Base-by-base conservation (phyloP, 768 basidiomycete genomes). In the Lentinula guzmanii region DNA sequence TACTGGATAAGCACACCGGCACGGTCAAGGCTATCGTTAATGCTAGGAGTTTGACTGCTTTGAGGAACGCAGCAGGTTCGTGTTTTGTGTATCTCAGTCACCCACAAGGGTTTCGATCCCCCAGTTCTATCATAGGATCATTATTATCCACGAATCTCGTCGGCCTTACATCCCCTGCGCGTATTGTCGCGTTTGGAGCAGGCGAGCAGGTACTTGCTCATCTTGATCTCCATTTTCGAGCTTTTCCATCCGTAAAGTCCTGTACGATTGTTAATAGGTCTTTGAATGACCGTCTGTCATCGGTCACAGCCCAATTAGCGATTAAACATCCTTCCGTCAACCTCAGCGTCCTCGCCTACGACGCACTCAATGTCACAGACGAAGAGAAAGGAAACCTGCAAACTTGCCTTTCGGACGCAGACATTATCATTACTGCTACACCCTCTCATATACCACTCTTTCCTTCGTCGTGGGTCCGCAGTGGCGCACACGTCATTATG, bases 11-110 rank as follows among this genome's bases (percentile, higher is more conserved):
- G 64, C 66, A 62, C 1, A 86, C 82, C 0, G 93, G 93, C 1
- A 74, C 75, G 0, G 80, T 87, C n/a, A 87, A 81, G 63, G 92
- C 89, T 0, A 74, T 95, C 37, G 73, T 96, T 18, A 95, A 95
- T 68, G 89, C 93, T 1, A 76, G 86, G 33, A 79, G 77, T 42
- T 73, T 95, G 66, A 95, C 94, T 1, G 89, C 93, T 5, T 72
- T 93, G 34, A 73, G 94, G 46, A 96, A 90, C 61, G 92, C 92
- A 55, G 90, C 90, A 64, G 90, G 92, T 88, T 60, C 48, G 59
- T 52, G 5, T 21, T 28, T 6, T 2, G 13, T 4, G 15, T 15
- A 42, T 7, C 56, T n/a, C 9, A 39, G 13, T 13, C 7, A 39
- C 37, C 37, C 18, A 5, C 31, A 18, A 34, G 13, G 4, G 41